phyloP scores from a whole-genome alignment of 2,329 filamentous ascomycete species.

The Colletotrichum orchidophilum region DNA sequence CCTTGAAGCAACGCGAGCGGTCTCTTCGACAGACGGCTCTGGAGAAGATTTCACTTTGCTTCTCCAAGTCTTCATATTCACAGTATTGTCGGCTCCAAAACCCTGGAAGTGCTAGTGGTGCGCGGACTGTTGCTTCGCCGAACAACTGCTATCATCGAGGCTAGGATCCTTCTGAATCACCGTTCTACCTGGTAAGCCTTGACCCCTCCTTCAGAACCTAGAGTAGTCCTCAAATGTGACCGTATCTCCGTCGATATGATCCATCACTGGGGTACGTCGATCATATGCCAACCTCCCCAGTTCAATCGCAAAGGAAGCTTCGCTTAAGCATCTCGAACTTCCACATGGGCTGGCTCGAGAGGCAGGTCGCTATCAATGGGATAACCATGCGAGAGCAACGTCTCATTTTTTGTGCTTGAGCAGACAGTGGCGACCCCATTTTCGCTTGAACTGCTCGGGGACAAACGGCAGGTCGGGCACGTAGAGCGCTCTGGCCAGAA shows the following conservation, averaged over 20 bases:
- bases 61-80: background rate
- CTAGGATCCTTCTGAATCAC: background rate
- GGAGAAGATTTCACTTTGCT: background rate
- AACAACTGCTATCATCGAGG: background rate
- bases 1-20: too few species aligned
- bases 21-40: too few species aligned
- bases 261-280: background rate
- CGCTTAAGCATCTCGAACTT: background rate
- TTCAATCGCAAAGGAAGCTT: background rate
- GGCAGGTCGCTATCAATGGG: background rate
- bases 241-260: background rate
- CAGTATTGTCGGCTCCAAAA: background rate
- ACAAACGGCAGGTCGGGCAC: constrained; percentile 77
- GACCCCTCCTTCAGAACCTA: background rate
- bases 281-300: background rate
- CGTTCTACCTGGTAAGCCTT: background rate
- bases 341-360: background rate
- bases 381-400: background rate
- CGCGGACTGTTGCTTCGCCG: background rate
- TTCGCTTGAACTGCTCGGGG: constrained; percentile 74
- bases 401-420: constrained; percentile 64
- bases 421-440: constrained; percentile 91
- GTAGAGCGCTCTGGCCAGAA: constrained; percentile 83
- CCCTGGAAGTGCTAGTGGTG: background rate
- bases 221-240: background rate